phyloP scores from a whole-genome alignment of 2,329 filamentous ascomycete genomes.

The Parafenestella ontariensis region DNA sequence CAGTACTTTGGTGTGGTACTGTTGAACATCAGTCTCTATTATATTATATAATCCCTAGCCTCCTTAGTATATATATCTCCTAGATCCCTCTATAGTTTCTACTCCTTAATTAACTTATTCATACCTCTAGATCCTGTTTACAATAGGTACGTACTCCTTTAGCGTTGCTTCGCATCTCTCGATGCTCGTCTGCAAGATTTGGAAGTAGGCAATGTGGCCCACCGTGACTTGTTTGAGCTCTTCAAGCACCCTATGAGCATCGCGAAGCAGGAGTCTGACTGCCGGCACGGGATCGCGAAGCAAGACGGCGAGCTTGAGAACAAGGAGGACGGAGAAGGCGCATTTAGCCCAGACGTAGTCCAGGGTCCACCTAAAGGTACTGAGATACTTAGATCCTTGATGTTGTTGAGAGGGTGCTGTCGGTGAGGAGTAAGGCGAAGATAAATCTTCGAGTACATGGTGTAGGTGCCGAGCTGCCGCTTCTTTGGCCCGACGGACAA shows the following conservation, averaged over 20 bases:
- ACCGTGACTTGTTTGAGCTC: slow-evolving; percentile 53
- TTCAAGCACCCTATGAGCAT: slow-evolving; percentile 54
- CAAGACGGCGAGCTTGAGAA: slow-evolving; percentile 61
- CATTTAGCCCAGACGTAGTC: slow-evolving; percentile 67
- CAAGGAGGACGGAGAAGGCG: slow-evolving; percentile 63
- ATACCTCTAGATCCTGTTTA: no score
- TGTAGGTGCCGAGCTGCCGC: slow-evolving; percentile 60
- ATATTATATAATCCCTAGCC: no score
- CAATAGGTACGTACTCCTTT: slow-evolving; percentile 47
- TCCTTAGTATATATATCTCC: no score
- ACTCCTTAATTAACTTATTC: no score
- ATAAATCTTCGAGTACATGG: slow-evolving; percentile 51
- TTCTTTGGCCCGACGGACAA: slow-evolving; percentile 59
- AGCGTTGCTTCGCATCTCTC: slow-evolving; percentile 59
- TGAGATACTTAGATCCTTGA: slow-evolving; percentile 53
- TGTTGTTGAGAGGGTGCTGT: slow-evolving; percentile 9
- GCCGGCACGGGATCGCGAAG: slow-evolving; percentile 53
- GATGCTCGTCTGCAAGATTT: slow-evolving; percentile 57
- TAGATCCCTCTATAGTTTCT: no score
- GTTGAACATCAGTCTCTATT: no score
- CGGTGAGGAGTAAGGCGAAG: slow-evolving; percentile 25
- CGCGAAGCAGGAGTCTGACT: slow-evolving; percentile 51
- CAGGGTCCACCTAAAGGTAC: slow-evolving; percentile 61
- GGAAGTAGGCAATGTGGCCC: slow-evolving; percentile 57
- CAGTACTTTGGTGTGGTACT: slow-evolving; percentile 19